Conservation (phyloP, 2,329 filamentous ascomycete species). For the Tetracladium maxilliforme region DNA sequence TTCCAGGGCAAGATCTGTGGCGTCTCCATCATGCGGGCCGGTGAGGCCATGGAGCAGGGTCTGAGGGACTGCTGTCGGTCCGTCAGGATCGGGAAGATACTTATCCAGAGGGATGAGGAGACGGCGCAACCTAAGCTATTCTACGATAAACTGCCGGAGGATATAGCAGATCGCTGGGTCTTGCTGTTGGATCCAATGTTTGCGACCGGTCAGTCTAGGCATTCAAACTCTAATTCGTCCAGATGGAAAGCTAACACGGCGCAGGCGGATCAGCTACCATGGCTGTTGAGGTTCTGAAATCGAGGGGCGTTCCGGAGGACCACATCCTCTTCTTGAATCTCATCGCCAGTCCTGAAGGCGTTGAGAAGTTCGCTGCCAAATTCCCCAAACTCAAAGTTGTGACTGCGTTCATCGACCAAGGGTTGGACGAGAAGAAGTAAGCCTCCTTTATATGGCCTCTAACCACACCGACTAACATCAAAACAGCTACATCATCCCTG, state of each 20-base stretch:
- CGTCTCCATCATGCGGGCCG: slow-evolving; percentile 95
- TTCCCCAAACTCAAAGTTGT: slow-evolving; percentile 86
- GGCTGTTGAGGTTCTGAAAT: slow-evolving; percentile 87
- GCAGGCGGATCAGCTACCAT: slow-evolving; percentile 91
- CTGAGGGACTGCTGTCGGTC: slow-evolving; percentile 91
- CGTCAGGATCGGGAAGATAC: slow-evolving; percentile 95
- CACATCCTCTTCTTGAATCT: slow-evolving; percentile 92
- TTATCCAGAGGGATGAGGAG: slow-evolving; percentile 96
- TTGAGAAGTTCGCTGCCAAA: slow-evolving; percentile 74
- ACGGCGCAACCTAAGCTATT: slow-evolving; percentile 85
- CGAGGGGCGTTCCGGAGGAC: slow-evolving; percentile 83
- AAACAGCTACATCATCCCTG: slow-evolving; percentile 81
- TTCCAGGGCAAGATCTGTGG: slow-evolving; percentile 98
- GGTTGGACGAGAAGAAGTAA: slow-evolving; percentile 96
- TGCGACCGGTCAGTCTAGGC: slow-evolving; percentile 57
- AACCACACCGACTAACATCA: slow-evolving; percentile 6
- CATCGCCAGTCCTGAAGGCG: slow-evolving; percentile 91
- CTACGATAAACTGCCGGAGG: slow-evolving; percentile 92
- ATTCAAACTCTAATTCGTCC: slow-evolving; percentile 4
- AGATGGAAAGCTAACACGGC: slow-evolving; percentile 1
- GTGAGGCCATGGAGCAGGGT: slow-evolving; percentile 97
- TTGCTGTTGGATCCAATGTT: slow-evolving; percentile 97
- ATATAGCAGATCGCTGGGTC: slow-evolving; percentile 88
- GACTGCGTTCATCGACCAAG: slow-evolving; percentile 90
- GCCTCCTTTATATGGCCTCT: slow-evolving; percentile 14